Percentiles rank a stretch among this genome's conserved stretches.
phyloP scores from a whole-genome alignment of 2,329 filamentous ascomycete species.

The Sarocladium kiliense region DNA sequence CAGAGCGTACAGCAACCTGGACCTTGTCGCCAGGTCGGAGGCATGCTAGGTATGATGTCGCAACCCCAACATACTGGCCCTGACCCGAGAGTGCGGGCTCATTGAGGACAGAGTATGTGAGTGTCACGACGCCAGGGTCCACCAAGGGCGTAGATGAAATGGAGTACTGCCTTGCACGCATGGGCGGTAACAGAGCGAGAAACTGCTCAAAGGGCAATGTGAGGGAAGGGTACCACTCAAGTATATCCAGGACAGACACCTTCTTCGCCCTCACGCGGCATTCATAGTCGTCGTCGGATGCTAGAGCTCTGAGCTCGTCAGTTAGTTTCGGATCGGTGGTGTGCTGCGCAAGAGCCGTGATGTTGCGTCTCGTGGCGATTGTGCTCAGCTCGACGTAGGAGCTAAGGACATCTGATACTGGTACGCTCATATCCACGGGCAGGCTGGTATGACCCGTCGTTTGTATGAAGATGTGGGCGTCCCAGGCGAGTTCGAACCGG shows the following conservation, averaged over 20 bases:
- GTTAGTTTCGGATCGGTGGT: slow-evolving; percentile 26
- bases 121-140: slow-evolving; percentile 46
- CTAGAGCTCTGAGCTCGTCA: slow-evolving; percentile 21
- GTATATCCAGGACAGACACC: slow-evolving; percentile 53
- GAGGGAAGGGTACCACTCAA: slow-evolving; percentile 48
- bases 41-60: slow-evolving; percentile 51
- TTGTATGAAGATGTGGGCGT: slow-evolving; percentile 48
- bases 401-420: slow-evolving; percentile 54
- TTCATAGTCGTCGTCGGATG: slow-evolving; percentile 29
- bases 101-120: slow-evolving; percentile 61
- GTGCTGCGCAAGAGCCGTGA: slow-evolving; percentile 16
- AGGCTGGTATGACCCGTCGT: slow-evolving; percentile 40
- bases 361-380: slow-evolving; percentile 18
- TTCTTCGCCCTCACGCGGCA: slow-evolving; percentile 41
- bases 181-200: slow-evolving; percentile 59
- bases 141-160: slow-evolving; percentile 63
- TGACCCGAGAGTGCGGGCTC: slow-evolving; percentile 40
- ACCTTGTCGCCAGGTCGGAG: slow-evolving; percentile 34
- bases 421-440: slow-evolving; percentile 47
- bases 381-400: neutral
- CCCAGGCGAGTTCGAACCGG: slow-evolving; percentile 59
- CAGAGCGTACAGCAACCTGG: slow-evolving; percentile 39
- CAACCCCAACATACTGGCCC: slow-evolving; percentile 48
- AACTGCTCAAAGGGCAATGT: slow-evolving; percentile 53
- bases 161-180: slow-evolving; percentile 44